phyloP scores from a whole-genome alignment of 441 rosid genomes.

The Euphorbia celastroides region DNA sequence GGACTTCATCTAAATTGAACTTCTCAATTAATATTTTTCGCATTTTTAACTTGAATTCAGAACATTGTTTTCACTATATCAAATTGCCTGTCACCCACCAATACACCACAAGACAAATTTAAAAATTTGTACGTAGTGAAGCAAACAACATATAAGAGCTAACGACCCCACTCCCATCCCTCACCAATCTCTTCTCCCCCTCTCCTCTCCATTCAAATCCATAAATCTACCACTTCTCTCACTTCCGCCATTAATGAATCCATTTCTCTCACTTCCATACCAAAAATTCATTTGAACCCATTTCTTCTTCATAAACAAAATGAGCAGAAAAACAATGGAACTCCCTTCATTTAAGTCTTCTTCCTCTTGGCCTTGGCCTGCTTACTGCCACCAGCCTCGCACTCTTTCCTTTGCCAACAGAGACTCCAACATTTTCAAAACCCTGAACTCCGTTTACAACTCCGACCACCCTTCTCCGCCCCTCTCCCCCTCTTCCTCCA shows the following conservation, averaged over 20 bases:
- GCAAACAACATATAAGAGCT: background rate
- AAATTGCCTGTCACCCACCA: too few species aligned
- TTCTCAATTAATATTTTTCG: too few species aligned
- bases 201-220: conserved; percentile 11
- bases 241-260: background rate
- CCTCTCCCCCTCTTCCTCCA: conserved; percentile 19
- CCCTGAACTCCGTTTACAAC: conserved; percentile 33
- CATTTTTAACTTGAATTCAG: too few species aligned
- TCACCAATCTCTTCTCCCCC: conserved; percentile 27
- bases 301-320: background rate
- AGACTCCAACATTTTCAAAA: conserved; percentile 31
- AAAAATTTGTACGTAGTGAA: background rate
- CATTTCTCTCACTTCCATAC: too few species aligned
- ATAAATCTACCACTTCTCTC: conserved; percentile 25
- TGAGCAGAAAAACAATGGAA: conserved; percentile 38
- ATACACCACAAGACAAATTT: background rate
- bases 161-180: conserved; percentile 24
- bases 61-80: too few species aligned
- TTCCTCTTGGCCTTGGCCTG: conserved; percentile 68
- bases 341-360: conserved; percentile 24
- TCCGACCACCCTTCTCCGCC: conserved; percentile 1
- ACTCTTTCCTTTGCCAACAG: conserved; percentile 53
- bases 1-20: too few species aligned
- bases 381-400: conserved; percentile 65
- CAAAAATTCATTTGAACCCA: background rate